These are phyloP conservation scores for Phytophthora meadii DNA, from an alignment of 352 stramenopile genomes.

Conservation along the genomic window DNA sequence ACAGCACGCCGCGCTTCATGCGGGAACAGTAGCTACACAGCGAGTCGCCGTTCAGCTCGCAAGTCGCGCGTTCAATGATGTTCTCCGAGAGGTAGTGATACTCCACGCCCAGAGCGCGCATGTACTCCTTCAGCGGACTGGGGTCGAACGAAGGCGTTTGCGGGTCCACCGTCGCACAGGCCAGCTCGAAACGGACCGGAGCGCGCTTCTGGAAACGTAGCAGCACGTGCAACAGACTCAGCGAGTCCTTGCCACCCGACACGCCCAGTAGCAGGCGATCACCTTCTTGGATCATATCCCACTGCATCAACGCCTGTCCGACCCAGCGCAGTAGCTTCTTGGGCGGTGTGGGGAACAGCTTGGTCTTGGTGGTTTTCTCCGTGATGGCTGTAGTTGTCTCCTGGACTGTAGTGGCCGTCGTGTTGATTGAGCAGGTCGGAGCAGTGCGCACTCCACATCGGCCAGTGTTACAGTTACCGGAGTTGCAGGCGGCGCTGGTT, in stretches of 20 bases:
- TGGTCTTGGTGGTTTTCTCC: conserved; percentile 55
- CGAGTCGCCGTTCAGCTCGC: conserved; percentile 90
- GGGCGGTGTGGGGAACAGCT: conserved; percentile 68
- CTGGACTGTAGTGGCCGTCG: conserved; percentile 40
- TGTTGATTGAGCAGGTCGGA: conserved; percentile 18
- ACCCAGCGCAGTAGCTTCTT: conserved; percentile 83
- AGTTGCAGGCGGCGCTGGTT: conserved; percentile 25
- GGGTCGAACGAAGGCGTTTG: conserved; percentile 98
- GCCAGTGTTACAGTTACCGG: conserved; percentile 27
- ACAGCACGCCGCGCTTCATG: conserved; percentile 98
- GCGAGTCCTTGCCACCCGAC: conserved; percentile 98
- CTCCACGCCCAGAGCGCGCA: conserved; percentile 93
- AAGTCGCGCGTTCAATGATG: conserved; percentile 90
- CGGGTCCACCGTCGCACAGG: conserved; percentile 96
- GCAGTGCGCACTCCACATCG: conserved; percentile 19
- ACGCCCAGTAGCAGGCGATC: conserved; percentile 95
- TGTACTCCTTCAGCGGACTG: conserved; percentile 96
- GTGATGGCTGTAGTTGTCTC: conserved; percentile 51
- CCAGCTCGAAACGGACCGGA: conserved; percentile 95
- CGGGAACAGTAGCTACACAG: conserved; percentile 97
- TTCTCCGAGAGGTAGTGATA: conserved; percentile 96
- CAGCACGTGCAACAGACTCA: conserved; percentile 96
- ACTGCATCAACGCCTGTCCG: conserved; percentile 93
- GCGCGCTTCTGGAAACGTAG: conserved; percentile 94
- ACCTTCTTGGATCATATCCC: conserved; percentile 96